Conservation (phyloP, 176 grass and related monocot species). For the Zizania latifolia region DNA sequence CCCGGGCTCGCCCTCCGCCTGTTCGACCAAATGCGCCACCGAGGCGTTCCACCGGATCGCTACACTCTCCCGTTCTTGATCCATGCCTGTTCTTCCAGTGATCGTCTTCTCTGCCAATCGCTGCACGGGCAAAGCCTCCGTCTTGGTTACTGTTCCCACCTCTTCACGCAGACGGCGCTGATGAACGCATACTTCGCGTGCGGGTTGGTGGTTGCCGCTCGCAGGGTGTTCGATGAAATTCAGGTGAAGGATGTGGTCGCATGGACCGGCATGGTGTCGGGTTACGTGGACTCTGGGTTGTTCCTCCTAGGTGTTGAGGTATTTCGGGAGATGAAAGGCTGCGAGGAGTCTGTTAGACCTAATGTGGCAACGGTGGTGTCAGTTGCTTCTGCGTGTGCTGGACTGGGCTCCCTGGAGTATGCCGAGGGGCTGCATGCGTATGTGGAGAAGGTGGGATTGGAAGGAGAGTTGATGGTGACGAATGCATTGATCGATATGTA, state of each 20-base stretch:
- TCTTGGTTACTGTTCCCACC: slow-evolving; percentile 20
- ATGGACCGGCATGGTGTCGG: slow-evolving; percentile 42
- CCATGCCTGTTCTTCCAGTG: slow-evolving; percentile 27
- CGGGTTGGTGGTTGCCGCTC: background rate
- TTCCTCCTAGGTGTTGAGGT: slow-evolving; percentile 19
- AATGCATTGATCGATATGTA: slow-evolving; percentile 57
- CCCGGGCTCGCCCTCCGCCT: slow-evolving; percentile 23
- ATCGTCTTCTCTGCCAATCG: slow-evolving; percentile 6
- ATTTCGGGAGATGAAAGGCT: slow-evolving; percentile 36
- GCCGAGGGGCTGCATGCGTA: slow-evolving; percentile 46
- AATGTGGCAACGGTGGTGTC: slow-evolving; percentile 46
- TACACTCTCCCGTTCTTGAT: slow-evolving; percentile 72
- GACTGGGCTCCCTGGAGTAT: slow-evolving; percentile 42
- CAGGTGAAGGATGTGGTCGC: slow-evolving; percentile 32
- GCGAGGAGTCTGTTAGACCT: background rate
- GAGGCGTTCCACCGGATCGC: slow-evolving; percentile 30
- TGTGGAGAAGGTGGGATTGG: slow-evolving; percentile 43
- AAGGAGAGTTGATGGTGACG: slow-evolving; percentile 40
- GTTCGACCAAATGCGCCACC: slow-evolving; percentile 48
- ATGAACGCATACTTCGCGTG: slow-evolving; percentile 17
- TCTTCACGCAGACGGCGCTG: slow-evolving; percentile 45
- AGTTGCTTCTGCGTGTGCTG: slow-evolving; percentile 27
- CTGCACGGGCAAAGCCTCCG: slow-evolving; percentile 26
- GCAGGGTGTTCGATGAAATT: slow-evolving; percentile 46
- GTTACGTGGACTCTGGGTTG: slow-evolving; percentile 21